Base-by-base conservation (phyloP, 2,329 filamentous ascomycete species). In the Myriosclerotinia curreyana region DNA sequence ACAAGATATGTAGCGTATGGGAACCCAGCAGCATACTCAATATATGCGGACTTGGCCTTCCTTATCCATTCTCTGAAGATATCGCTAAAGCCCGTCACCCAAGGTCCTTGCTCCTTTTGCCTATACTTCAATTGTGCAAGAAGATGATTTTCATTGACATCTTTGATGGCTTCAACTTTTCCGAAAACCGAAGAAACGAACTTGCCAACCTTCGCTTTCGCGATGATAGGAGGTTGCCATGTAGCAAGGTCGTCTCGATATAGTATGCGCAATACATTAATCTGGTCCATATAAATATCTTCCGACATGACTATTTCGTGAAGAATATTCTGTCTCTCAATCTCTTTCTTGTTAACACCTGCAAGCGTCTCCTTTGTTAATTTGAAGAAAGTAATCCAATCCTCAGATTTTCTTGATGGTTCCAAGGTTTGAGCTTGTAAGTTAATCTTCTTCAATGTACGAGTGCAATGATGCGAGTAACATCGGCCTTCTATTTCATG, bases 21-120 rank as follows among this genome's bases (percentile, higher is more conserved):
- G 70, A 95, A 98, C 0, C 87, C 87, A 1, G 89, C 88, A 48
- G 94, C 94, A 75, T 98, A 99, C 65, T 96, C 92, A 66, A 97
- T 87, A 74, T 98, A 99, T 14, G 91, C 89, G 2, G 83, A 80
- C 75, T 89, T 92, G 40, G 95, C 95, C 76, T 97, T 98, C 68
- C 95, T 86, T 67, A 98, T 96, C 95, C 95, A 99, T 78, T 99
- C 95, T 65, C 95, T 83, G 80, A 99, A 98, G 58, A 99, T 91
- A 73, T 98, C 95, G 74, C 93, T 97, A 77, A 97, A 97, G 3
- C 95, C 95, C 15, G 85, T 82, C 65, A 99, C 88, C 87, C 92
- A 99, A 0, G 95, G 95, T 0, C 95, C 95, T 78, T 99, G 94
- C 74, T 98, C 95, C 72, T 95, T 90, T 75, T 99, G 95, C 34